Percentiles rank a stretch among this genome's conserved stretches.
These are phyloP conservation scores for Quercus dentata DNA, from an alignment of 306 rosid genomes.

Conservation along the genomic window DNA sequence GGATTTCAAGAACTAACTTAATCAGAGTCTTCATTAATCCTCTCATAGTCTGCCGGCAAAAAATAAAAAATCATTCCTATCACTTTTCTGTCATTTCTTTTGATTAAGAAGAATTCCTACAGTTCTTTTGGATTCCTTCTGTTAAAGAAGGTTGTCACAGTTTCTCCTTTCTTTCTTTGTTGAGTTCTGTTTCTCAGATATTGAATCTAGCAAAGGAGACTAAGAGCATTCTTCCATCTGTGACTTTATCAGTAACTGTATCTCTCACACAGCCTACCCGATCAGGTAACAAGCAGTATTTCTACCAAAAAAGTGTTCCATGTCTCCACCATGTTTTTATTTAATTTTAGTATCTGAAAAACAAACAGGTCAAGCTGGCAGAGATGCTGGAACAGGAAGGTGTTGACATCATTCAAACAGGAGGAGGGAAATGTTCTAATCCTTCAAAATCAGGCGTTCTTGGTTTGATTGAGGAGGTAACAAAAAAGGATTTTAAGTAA, in stretches of 20 bases:
- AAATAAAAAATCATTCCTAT: not conserved
- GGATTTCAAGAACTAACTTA: not conserved
- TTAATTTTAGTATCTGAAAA: not conserved
- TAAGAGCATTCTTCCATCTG: slow-evolving; percentile 68
- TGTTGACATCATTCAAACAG: slow-evolving; percentile 87
- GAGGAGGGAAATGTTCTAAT: slow-evolving; percentile 84
- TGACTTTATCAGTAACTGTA: slow-evolving; percentile 76
- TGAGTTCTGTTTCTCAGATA: slow-evolving; percentile 39
- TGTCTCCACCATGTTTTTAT: not conserved
- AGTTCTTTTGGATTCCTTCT: no score
- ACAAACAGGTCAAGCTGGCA: slow-evolving; percentile 83
- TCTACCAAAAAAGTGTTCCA: not conserved
- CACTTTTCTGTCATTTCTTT: not conserved
- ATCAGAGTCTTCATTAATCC: not conserved
- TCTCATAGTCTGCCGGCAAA: not conserved
- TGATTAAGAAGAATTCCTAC: not conserved
- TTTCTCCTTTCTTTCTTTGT: not conserved
- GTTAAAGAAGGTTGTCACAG: not conserved
- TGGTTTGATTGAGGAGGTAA: slow-evolving; percentile 94
- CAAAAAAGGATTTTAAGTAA: not conserved
- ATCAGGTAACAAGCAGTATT: slow-evolving; percentile 54
- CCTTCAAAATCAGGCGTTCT: slow-evolving; percentile 79
- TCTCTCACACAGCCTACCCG: slow-evolving; percentile 93
- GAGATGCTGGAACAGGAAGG: slow-evolving; percentile 82
- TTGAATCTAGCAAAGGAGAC: slow-evolving; percentile 72